A percentile compares a stretch with the other conserved stretches of the same genome.
Evolutionary conservation across 1,139 yeast species (phyloP).

Genomic region (Kodamaea plutei): DNA sequence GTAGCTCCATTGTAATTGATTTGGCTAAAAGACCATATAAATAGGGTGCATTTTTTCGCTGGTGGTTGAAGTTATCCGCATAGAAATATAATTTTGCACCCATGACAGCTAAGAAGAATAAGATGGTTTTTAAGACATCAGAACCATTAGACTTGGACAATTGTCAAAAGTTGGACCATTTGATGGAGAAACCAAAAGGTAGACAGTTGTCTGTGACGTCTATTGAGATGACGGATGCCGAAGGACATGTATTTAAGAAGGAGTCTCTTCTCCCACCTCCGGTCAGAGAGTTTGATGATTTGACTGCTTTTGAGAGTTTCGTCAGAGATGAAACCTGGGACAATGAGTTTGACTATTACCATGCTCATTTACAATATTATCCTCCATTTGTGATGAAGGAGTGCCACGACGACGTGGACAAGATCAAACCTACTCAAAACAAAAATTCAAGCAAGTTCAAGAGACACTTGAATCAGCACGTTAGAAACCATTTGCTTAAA

Average conservation of each 20-base stretch:
- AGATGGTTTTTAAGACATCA: constrained; percentile 18
- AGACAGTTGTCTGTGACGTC: constrained; percentile 23
- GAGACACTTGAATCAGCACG: constrained; percentile 72
- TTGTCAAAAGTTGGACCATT: constrained; percentile 38
- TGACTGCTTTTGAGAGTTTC: constrained; percentile 58
- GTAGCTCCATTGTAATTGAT: too few relatives aligned
- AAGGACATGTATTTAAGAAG: constrained; percentile 23
- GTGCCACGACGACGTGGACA: constrained; percentile 66
- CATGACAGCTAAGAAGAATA: constrained; percentile 22
- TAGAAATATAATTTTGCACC: neutral
- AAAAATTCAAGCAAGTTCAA: constrained; percentile 68
- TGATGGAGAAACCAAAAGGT: constrained; percentile 38
- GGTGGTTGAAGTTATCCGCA: too few relatives aligned
- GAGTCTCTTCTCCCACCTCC: constrained; percentile 39
- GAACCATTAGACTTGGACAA: constrained; percentile 34
- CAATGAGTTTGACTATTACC: constrained; percentile 65
- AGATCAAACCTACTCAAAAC: constrained; percentile 69
- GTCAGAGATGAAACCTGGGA: constrained; percentile 74
- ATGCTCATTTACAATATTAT: constrained; percentile 61
- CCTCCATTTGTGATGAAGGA: constrained; percentile 72
- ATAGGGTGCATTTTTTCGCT: too few relatives aligned
- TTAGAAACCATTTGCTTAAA: constrained; percentile 63
- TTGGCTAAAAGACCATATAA: too few relatives aligned
- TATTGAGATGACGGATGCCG: constrained; percentile 31
- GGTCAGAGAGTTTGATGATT: constrained; percentile 54